Conservation (phyloP, 257 asterid genomes). For the Lantana camara region DNA sequence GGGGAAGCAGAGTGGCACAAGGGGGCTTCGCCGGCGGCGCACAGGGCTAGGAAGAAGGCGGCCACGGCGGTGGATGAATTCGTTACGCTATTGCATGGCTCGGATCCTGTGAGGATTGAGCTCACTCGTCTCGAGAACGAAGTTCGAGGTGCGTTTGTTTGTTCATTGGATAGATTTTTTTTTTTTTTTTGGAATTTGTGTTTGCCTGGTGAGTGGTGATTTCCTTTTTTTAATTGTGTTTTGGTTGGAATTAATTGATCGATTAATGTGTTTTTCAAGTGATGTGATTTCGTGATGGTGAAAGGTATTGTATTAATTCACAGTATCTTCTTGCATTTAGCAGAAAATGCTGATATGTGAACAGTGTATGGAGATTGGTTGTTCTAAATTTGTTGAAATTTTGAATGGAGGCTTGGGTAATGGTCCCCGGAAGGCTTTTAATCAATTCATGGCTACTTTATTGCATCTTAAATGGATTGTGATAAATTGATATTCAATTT, state of each 20-base stretch:
- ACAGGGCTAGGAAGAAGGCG: constrained; percentile 43
- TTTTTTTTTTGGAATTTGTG: not conserved
- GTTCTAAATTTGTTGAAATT: too few relatives aligned
- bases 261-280: not conserved
- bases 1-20: constrained; percentile 36
- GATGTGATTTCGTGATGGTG: not conserved
- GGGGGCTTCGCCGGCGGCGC: constrained; percentile 31
- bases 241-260: not conserved
- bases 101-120: constrained; percentile 71
- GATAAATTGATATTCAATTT: not conserved
- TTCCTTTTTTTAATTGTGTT: not conserved
- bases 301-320: not conserved
- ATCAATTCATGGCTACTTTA: too few relatives aligned
- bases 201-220: not conserved
- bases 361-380: not conserved
- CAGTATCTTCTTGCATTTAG: not conserved
- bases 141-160: constrained; percentile 43
- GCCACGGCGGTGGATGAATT: constrained; percentile 43
- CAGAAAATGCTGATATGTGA: not conserved
- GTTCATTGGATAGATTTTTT: not conserved
- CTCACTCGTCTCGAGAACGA: constrained; percentile 71
- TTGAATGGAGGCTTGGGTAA: not conserved
- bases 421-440: too few relatives aligned
- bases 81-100: constrained; percentile 56
- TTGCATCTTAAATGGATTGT: not conserved